Evolutionary conservation across 805 yeast genomes (phyloP), one percentile per base, ranked within the genome.

Genomic region (Starmera quercuum): DNA sequence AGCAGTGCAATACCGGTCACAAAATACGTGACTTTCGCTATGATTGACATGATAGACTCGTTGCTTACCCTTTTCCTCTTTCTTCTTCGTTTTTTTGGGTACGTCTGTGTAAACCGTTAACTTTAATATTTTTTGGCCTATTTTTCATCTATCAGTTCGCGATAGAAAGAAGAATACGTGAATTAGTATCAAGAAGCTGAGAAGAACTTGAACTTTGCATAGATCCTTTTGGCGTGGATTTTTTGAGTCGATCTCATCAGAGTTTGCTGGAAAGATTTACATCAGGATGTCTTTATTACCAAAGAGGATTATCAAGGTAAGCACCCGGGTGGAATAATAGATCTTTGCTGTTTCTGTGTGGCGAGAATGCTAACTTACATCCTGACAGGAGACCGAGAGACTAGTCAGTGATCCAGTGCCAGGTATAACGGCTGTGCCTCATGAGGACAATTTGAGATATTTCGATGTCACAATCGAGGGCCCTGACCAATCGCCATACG

Each of bases 351-450:
- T 25, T 40, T 14, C 27, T n/a, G 18, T 6, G 22, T n/a, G n/a
- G n/a, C n/a, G n/a, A n/a, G n/a, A n/a, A n/a, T n/a, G n/a, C n/a
- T n/a, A n/a, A n/a, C n/a, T n/a, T 25, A 21, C 23, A 21, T 8
- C 15, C 18, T 24, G 7, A 22, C 26, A 78, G 79, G 98, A 92
- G 62, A 90, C 97, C 9, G 96, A 92, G 54, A 70, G 96, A 42
- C 66, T 92, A 26, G 81, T 81, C 17, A 78, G 86, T 25, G 99
- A 92, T 49, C 97, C 98, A 1, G 97, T 90, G 2, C 95, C 96
- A 4, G 98, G 97, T 3, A 92, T 92, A 48, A 72, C 80, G 1
- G 98, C 97, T 2, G 72, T 67, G 20, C 98, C 99, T 6, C 94
- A 84, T 39, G 97, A 90, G 37, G 96, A 88, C 42, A 92, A 92